Evolutionary conservation across 371 early-diverging fungal species (phyloP).

Genomic region (Lichtheimia hyalospora): DNA sequence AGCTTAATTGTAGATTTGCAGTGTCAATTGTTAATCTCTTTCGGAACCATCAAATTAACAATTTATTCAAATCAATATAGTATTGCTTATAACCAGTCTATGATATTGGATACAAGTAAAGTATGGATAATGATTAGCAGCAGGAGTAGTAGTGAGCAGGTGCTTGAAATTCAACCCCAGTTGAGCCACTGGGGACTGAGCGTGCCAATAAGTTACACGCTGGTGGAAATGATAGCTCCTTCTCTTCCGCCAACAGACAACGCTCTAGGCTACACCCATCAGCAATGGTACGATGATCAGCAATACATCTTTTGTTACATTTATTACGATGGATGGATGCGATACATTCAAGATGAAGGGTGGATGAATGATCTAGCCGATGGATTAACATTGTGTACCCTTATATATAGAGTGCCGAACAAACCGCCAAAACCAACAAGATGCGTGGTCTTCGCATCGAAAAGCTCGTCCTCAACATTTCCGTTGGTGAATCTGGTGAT

Average conservation of each 20-base stretch:
- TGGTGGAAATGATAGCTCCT: background rate
- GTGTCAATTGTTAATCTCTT: too few relatives aligned
- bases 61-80: too few relatives aligned
- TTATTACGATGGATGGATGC: background rate
- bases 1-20: too few relatives aligned
- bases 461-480: conserved; percentile 98
- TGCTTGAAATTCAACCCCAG: too few relatives aligned
- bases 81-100: too few relatives aligned
- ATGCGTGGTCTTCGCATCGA: conserved; percentile 73
- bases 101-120: too few relatives aligned
- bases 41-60: too few relatives aligned
- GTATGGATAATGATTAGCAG: too few relatives aligned
- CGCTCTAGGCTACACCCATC: background rate
- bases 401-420: conserved; percentile 12
- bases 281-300: conserved; percentile 9
- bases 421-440: conserved; percentile 1
- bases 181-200: too few relatives aligned
- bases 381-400: background rate
- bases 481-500: conserved; percentile 98
- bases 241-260: conserved; percentile 1
- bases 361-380: conserved; percentile 5
- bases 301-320: background rate
- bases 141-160: too few relatives aligned
- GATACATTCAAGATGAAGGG: background rate
- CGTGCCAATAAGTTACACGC: too few relatives aligned